These are phyloP conservation scores for Xerocomus minutiporus DNA, from an alignment of 1,284 basidiomycete genomes.

Conservation along the genomic window DNA sequence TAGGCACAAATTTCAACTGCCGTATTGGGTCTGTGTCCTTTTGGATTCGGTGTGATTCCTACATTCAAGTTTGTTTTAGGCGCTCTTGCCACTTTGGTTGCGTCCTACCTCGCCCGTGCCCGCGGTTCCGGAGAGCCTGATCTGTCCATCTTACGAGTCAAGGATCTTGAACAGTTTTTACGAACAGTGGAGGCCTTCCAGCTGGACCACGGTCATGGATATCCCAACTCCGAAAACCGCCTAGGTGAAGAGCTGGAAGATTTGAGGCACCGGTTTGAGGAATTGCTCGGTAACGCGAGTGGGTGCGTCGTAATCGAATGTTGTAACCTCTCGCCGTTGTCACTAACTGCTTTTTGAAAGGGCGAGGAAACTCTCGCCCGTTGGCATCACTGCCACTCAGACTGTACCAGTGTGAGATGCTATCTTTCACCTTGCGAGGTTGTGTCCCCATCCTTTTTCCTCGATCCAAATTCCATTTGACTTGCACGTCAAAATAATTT, in stretches of 20 bases:
- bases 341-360: constrained; percentile 11
- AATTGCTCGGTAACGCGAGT: constrained; percentile 35
- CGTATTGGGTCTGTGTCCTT: too few species aligned
- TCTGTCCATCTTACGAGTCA: constrained; percentile 46
- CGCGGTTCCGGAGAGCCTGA: constrained; percentile 68
- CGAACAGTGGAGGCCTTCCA: constrained; percentile 54
- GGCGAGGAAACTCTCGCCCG: constrained; percentile 19
- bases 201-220: constrained; percentile 51
- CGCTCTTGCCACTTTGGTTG: constrained; percentile 58
- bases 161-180: constrained; percentile 61
- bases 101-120: constrained; percentile 64
- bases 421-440: background rate
- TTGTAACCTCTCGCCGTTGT: background rate
- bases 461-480: background rate
- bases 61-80: constrained; percentile 33
- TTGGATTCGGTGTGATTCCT: background rate
- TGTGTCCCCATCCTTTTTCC: background rate
- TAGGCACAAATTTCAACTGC: constrained; percentile 27
- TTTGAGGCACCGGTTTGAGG: too few species aligned
- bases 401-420: background rate
- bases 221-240: constrained; percentile 8
- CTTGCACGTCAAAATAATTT: background rate
- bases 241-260: constrained; percentile 16
- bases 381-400: constrained; percentile 7
- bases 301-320: constrained; percentile 15